Base-by-base conservation (phyloP, 352 stramenopile species). In the Stramenopiles sp. region DNA sequence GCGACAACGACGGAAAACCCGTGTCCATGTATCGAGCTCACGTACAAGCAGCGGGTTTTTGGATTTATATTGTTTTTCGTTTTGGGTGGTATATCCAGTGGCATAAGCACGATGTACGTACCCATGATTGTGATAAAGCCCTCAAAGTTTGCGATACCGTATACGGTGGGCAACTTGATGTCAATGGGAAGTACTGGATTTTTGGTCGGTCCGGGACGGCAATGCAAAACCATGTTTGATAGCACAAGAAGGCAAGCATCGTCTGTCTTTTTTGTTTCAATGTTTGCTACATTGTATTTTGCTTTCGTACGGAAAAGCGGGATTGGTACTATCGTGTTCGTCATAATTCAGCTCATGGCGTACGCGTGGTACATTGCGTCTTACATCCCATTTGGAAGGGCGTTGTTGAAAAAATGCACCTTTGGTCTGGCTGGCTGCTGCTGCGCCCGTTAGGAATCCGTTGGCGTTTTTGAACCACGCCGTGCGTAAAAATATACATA, bases 351-450 rank as follows among this genome's bases (percentile, higher is more conserved):
- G 79, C 90, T 91, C 76, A 12, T 84, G 4, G 85, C 87, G 69
- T 83, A 92, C 32, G 49, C 89, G 4, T 93, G 87, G 87, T 92
- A 91, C 80, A 90, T 85, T 74, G 77, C 92, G 6, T 92, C 86
- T n/a, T 93, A 91, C 78, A 81, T 93, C 0, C 87, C 87, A 0
- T 93, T 91, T 76, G 87, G 84, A n/a, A 85, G 87, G 0, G 25
- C 68, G 12, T 36, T 37, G 68, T 18, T 73, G 12, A 63, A 18
- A 12, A 63, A 63, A 18, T 63, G 43, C 43, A 25, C 43, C n/a
- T n/a, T n/a, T n/a, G n/a, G n/a, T n/a, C n/a, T n/a, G n/a, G n/a
- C n/a, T n/a, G n/a, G n/a, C n/a, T n/a, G n/a, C n/a, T n/a, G n/a
- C n/a, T n/a, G n/a, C n/a, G n/a, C n/a, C n/a, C n/a, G n/a, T n/a